A percentile compares a stretch with the other conserved stretches of the same genome.
These are phyloP conservation scores for Tilletia setariae DNA, from an alignment of 1,284 basidiomycete genomes.

Conservation along the genomic window DNA sequence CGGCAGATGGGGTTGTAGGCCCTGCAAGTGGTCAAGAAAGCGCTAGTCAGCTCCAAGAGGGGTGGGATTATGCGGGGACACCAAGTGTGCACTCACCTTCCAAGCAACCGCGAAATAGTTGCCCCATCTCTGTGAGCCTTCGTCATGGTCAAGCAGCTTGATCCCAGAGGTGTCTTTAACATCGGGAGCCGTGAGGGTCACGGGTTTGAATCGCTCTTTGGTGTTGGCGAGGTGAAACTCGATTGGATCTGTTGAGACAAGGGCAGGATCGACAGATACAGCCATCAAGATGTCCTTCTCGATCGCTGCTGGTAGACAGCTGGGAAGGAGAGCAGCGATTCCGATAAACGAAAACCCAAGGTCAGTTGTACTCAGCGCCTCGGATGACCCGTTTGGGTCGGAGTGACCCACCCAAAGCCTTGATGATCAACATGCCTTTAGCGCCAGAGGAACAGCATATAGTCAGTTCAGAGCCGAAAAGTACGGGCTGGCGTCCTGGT, in stretches of 20 bases:
- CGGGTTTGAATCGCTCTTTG: constrained; percentile 30
- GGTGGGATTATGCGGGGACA: too few relatives aligned
- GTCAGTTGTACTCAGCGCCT: not conserved
- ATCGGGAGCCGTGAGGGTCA: constrained; percentile 26
- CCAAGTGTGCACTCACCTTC: constrained; percentile 26
- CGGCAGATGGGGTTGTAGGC: constrained; percentile 46
- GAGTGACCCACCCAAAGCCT: constrained; percentile 31
- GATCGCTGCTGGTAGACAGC: constrained; percentile 49
- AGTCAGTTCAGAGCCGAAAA: not conserved
- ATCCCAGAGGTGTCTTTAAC: constrained; percentile 23
- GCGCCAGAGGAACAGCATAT: not conserved
- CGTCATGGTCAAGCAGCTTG: constrained; percentile 34
- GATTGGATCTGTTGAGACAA: constrained; percentile 16
- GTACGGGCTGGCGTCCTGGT: not conserved
- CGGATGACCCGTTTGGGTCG: not conserved
- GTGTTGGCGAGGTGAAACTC: constrained; percentile 37
- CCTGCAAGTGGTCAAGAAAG: constrained; percentile 18
- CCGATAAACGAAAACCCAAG: not conserved
- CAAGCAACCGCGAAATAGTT: constrained; percentile 54
- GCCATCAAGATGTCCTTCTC: constrained; percentile 54
- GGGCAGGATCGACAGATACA: constrained; percentile 26
- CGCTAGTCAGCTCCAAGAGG: too few relatives aligned
- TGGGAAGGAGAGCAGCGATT: not conserved
- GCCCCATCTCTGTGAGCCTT: constrained; percentile 46
- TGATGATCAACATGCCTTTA: constrained; percentile 46